Evolutionary conservation across 164 flowering plant genomes (phyloP).

Genomic region (grape (Vitis vinifera)): ASM3070453v1 NC_081812.1:19298001-19298500

Average conservation of each 20-base stretch:
- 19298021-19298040: constrained; percentile 26
- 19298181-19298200: constrained; percentile 40
- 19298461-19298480: constrained; percentile 42
- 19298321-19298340: constrained; percentile 54
- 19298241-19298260: constrained; percentile 28
- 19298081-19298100: constrained; percentile 25
- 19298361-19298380: constrained; percentile 37
- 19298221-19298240: constrained; percentile 41
- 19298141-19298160: constrained; percentile 28
- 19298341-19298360: constrained; percentile 44
- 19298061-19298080: constrained; percentile 30
- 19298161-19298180: constrained; percentile 25
- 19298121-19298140: constrained; percentile 24
- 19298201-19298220: constrained; percentile 46
- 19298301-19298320: constrained; percentile 48
- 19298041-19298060: constrained; percentile 29
- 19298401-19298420: constrained; percentile 53
- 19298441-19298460: constrained; percentile 48
- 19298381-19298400: constrained; percentile 46
- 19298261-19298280: constrained; percentile 54
- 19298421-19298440: constrained; percentile 56
- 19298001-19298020: not conserved
- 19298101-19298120: constrained; percentile 25
- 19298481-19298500: constrained; percentile 30
- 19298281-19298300: constrained; percentile 38